Conservation (phyloP, 1,139 yeast genomes). For the Diutina rugosa region DNA sequence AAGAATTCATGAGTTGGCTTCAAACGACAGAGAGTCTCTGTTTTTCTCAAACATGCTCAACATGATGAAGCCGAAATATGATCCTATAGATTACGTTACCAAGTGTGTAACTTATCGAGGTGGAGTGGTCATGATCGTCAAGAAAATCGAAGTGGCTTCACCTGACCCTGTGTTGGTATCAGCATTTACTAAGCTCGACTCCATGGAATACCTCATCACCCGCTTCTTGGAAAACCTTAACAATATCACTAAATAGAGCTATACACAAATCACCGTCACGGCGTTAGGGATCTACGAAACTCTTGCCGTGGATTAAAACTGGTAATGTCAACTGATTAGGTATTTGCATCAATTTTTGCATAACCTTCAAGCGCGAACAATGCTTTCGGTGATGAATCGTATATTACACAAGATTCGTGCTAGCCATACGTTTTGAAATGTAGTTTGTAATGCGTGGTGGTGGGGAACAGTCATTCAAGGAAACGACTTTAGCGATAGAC, state of each 20-base stretch:
- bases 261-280: not conserved
- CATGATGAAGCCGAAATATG: slow-evolving; percentile 18
- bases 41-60: not conserved
- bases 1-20: slow-evolving; percentile 8
- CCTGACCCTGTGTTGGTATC: slow-evolving; percentile 34
- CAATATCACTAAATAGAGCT: not conserved
- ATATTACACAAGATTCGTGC: too few species aligned
- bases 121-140: slow-evolving; percentile 29
- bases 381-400: too few species aligned
- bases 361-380: too few species aligned
- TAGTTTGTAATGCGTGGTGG: too few species aligned
- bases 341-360: too few species aligned
- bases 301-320: too few species aligned
- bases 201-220: slow-evolving; percentile 26
- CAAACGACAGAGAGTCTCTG: not conserved
- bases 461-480: too few species aligned
- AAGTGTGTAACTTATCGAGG: slow-evolving; percentile 29
- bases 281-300: not conserved
- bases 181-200: slow-evolving; percentile 30
- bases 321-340: too few species aligned
- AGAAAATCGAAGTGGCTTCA: slow-evolving; percentile 29
- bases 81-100: slow-evolving; percentile 30
- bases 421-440: too few species aligned
- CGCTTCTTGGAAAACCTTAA: slow-evolving; percentile 7
- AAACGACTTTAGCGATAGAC: too few species aligned